Percentiles rank a stretch among this genome's conserved stretches.
Evolutionary conservation across 768 basidiomycete species (phyloP).

Genomic region (Boletus rufocinnamomeus): DNA sequence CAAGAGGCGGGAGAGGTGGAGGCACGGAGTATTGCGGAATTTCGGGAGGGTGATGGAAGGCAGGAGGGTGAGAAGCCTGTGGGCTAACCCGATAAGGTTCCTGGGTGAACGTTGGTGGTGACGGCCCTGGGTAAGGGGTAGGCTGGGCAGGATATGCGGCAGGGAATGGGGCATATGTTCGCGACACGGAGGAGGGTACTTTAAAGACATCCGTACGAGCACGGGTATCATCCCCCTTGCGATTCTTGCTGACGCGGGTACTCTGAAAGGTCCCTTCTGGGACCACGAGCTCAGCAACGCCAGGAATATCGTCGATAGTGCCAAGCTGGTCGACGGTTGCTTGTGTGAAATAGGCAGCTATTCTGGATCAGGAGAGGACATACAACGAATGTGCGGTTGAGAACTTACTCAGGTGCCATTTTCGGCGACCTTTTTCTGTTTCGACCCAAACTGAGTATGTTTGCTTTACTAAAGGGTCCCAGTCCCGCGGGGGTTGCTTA

Average conservation of each 20-base stretch:
- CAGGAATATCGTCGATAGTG: constrained; percentile 67
- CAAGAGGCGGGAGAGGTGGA: constrained; percentile 26
- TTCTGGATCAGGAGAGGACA: constrained; percentile 24
- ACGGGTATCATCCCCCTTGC: constrained; percentile 44
- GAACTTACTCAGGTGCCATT: constrained; percentile 80
- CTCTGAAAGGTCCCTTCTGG: constrained; percentile 70
- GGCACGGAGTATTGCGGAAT: constrained; percentile 32
- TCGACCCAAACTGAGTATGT: constrained; percentile 82
- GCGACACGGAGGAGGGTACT: constrained; percentile 34
- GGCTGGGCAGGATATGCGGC: constrained; percentile 33
- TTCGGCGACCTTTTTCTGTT: constrained; percentile 62
- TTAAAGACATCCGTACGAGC: constrained; percentile 35
- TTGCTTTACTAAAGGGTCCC: constrained; percentile 77
- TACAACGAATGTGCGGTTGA: constrained; percentile 1
- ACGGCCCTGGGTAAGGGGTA: constrained; percentile 25
- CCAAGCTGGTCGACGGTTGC: constrained; percentile 68
- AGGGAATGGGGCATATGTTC: constrained; percentile 47
- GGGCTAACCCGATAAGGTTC: constrained; percentile 27
- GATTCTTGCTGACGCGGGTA: constrained; percentile 56
- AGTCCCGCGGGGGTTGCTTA: constrained; percentile 56
- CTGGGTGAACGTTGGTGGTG: constrained; percentile 25
- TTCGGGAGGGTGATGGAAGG: constrained; percentile 27
- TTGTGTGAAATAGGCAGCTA: constrained; percentile 85
- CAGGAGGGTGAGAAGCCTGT: constrained; percentile 25
- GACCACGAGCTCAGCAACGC: constrained; percentile 59